Base-by-base conservation (phyloP, 2,329 filamentous ascomycete species). In the Stagonosporopsis rhizophila region DNA sequence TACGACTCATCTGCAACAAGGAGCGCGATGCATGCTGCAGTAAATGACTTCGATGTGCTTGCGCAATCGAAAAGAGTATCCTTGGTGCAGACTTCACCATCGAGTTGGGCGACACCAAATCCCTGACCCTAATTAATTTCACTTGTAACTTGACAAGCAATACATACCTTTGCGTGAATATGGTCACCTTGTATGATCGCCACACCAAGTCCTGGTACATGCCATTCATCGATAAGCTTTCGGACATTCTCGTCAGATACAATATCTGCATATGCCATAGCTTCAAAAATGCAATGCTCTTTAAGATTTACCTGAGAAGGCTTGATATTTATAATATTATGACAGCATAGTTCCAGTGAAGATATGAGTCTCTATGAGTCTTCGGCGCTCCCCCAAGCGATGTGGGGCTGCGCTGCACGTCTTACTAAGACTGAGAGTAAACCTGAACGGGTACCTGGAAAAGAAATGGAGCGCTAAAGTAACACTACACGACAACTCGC, bases 21-120 rank as follows among this genome's bases (percentile, higher is more conserved):
- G 2, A 84, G 66, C 1, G 81, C 78, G 2, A 87, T 67, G 0
- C 78, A 75, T 1, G 83, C 83, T 1, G 81, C 79, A 0, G 80
- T 82, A 42, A 84, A 79, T 2, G 83, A 81, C 66, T 87, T 87
- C 19, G 83, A 85, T 1, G 80, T 85, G 38, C 83, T 85, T 2
- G 79, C 85, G 2, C 77, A 78, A 55, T 82, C 83, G 72, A 83
- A 87, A 2, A 87, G 74, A 0, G 83, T 86, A 27, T 81, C 73
- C 19, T 48, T 25, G 6, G 56, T 62, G 19, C 61, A 64, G 25
- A 27, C 22, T 0, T 70, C 20, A 23, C 76, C 5, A 68, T 71
- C 2, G 51, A 65, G 4, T 78, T 71, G 4, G 77, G 67, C n/a
- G 58, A 55, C 47, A 75, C 65, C 62, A 78, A 57, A 58, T 80